phyloP scores from a whole-genome alignment of 768 basidiomycete genomes.

The Suillus hirtellus region DNA sequence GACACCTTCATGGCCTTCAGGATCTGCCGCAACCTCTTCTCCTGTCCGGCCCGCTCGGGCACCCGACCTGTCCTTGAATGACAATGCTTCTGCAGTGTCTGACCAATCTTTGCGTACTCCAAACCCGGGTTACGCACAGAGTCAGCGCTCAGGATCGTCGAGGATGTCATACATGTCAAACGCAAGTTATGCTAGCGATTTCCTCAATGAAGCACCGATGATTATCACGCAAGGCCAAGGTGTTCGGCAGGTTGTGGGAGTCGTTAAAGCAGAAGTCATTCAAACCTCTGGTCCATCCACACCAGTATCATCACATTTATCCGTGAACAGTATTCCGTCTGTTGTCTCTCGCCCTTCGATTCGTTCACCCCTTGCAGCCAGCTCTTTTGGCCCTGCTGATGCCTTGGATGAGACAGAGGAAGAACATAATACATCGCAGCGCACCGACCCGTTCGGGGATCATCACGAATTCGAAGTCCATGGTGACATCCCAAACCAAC shows the following conservation, averaged over 20 bases:
- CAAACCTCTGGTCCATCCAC: conserved; percentile 49
- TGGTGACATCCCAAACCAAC: conserved; percentile 21
- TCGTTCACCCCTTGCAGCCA: conserved; percentile 68
- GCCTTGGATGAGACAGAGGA: conserved; percentile 49
- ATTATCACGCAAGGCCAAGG: conserved; percentile 70
- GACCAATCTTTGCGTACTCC: conserved; percentile 46
- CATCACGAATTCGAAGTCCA: conserved; percentile 36
- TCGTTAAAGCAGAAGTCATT: conserved; percentile 79
- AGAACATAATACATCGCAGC: conserved; percentile 28
- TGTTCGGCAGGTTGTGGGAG: conserved; percentile 72
- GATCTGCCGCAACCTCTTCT: conserved; percentile 28
- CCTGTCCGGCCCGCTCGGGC: conserved; percentile 59
- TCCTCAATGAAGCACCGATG: conserved; percentile 79
- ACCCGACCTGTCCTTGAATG: conserved; percentile 60
- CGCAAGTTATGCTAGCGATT: conserved; percentile 75
- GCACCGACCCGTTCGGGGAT: conserved; percentile 66
- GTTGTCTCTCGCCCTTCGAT: conserved; percentile 41
- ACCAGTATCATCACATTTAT: conserved; percentile 25
- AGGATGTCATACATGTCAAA: conserved; percentile 73
- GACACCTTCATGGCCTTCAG: conserved; percentile 35
- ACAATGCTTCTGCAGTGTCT: conserved; percentile 64
- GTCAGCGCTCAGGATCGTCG: conserved; percentile 56
- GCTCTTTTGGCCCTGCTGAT: conserved; percentile 73
- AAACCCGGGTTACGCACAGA: conserved; percentile 41
- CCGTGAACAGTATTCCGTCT: conserved; percentile 40